phyloP scores from a whole-genome alignment of 192 early-diverging fungal genomes.

The Entophlyctis helioformis region DNA sequence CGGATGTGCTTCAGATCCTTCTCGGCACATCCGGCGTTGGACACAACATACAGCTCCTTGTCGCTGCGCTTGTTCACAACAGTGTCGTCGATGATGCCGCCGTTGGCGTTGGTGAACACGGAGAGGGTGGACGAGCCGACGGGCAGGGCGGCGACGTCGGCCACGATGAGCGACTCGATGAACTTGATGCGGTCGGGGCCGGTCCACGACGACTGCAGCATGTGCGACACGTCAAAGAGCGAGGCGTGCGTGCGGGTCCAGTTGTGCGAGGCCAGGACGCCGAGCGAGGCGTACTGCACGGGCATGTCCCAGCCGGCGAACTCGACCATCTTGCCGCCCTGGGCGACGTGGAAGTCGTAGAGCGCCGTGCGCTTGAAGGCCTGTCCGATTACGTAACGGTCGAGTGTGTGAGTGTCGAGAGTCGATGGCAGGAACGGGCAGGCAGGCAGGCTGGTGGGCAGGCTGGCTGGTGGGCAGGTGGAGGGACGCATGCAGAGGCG shows the following conservation, averaged over 20 bases:
- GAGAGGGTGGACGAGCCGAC: slow-evolving; percentile 74
- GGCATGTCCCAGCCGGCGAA: slow-evolving; percentile 99
- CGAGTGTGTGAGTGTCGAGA: too few relatives aligned
- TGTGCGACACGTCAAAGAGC: slow-evolving; percentile 97
- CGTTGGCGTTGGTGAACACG: slow-evolving; percentile 89
- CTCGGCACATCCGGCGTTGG: slow-evolving; percentile 93
- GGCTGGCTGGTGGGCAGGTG: too few relatives aligned
- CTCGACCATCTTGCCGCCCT: slow-evolving; percentile 94
- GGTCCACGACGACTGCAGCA: slow-evolving; percentile 85
- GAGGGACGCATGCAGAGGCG: too few relatives aligned
- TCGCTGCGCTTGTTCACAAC: slow-evolving; percentile 76
- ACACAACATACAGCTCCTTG: slow-evolving; percentile 78
- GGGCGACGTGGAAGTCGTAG: slow-evolving; percentile 81
- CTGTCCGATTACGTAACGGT: too few relatives aligned
- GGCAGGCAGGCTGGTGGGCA: too few relatives aligned
- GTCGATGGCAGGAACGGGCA: too few relatives aligned
- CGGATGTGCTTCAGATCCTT: slow-evolving; percentile 88
- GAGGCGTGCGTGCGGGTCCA: slow-evolving; percentile 80
- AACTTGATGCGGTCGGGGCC: slow-evolving; percentile 82
- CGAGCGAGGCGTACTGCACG: slow-evolving; percentile 73
- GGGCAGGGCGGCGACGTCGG: slow-evolving; percentile 69
- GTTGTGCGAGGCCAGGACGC: slow-evolving; percentile 79
- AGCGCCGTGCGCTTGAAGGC: slow-evolving; percentile 62
- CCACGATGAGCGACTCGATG: slow-evolving; percentile 80
- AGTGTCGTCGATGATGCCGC: slow-evolving; percentile 97